Base-by-base conservation (phyloP, 1,139 yeast genomes). In the Geotrichum macrosporum region DNA sequence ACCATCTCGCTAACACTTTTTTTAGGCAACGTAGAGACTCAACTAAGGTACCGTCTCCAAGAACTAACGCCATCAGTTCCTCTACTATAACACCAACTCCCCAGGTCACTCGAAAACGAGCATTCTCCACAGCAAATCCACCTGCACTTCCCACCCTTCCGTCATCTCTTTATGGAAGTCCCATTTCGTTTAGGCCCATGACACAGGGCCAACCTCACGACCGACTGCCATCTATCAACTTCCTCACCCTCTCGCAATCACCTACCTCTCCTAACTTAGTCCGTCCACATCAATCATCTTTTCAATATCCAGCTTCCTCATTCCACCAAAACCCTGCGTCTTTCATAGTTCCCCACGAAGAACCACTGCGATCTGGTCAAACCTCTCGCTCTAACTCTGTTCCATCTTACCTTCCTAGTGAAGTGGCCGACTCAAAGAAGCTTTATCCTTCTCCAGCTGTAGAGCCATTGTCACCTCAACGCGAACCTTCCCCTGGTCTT, bases 11-110 rank as follows among this genome's bases (percentile, higher is more conserved):
- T 10, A 24, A 24, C 27, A 24, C 27, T 24, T 8, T 24, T 24
- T 10, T 24, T 10, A 24, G 54, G 47, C 48, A 45, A 40, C 47
- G 54, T 46, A 32, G 55, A 43, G 49, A 53, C 27, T 42, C 51
- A n/a, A n/a, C n/a, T n/a, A n/a, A n/a, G n/a, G n/a, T n/a, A n/a
- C n/a, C n/a, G n/a, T n/a, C n/a, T n/a, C n/a, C n/a, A n/a, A n/a
- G n/a, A n/a, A n/a, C n/a, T n/a, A n/a, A n/a, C n/a, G n/a, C n/a
- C n/a, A n/a, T n/a, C n/a, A n/a, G n/a, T 30, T 24, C 50, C 43
- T 4, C 20, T 22, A 13, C 22, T 26, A 13, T 20, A 33, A 35
- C 27, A 15, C 22, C 39, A 27, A 39, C 34, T 16, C 31, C 31
- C 27, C n/a, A n/a, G n/a, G n/a, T n/a, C n/a, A n/a, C n/a, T n/a